phyloP scores from a whole-genome alignment of 164 flowering plant genomes.

The Berberis vulgaris region DNA sequence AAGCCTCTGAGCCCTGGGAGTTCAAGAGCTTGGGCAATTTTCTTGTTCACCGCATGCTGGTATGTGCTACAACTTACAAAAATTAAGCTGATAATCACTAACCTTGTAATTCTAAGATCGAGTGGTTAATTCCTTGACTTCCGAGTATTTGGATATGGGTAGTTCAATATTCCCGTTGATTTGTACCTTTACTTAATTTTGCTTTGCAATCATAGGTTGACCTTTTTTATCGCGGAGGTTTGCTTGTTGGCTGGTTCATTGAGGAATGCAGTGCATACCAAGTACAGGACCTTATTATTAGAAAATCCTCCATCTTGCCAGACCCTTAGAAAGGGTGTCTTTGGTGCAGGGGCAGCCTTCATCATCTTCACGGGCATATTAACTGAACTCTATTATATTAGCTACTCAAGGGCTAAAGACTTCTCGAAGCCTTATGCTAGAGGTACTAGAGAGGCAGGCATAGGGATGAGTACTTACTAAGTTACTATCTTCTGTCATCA shows the following conservation, averaged over 20 bases:
- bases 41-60: slow-evolving; percentile 85
- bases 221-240: slow-evolving; percentile 67
- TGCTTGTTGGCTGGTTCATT: slow-evolving; percentile 88
- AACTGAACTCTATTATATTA: slow-evolving; percentile 48
- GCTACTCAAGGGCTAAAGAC: slow-evolving; percentile 47
- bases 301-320: slow-evolving; percentile 43
- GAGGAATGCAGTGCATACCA: slow-evolving; percentile 79
- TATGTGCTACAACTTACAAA: slow-evolving; percentile 16
- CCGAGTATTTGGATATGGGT: background rate
- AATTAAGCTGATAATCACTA: background rate
- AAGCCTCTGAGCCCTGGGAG: slow-evolving; percentile 69
- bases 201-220: slow-evolving; percentile 35
- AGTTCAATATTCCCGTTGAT: background rate
- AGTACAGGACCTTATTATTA: slow-evolving; percentile 33
- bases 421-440: slow-evolving; percentile 13
- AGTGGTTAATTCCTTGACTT: background rate
- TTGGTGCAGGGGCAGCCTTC: slow-evolving; percentile 81
- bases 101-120: background rate
- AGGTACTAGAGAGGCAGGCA: slow-evolving; percentile 23
- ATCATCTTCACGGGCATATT: slow-evolving; percentile 55
- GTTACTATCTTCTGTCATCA: background rate
- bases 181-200: too few relatives aligned
- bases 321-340: slow-evolving; percentile 65
- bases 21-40: slow-evolving; percentile 73
- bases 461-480: slow-evolving; percentile 51